These are phyloP conservation scores for Colletotrichum sp. DNA, from an alignment of 2,329 filamentous ascomycete genomes.

Conservation along the genomic window DNA sequence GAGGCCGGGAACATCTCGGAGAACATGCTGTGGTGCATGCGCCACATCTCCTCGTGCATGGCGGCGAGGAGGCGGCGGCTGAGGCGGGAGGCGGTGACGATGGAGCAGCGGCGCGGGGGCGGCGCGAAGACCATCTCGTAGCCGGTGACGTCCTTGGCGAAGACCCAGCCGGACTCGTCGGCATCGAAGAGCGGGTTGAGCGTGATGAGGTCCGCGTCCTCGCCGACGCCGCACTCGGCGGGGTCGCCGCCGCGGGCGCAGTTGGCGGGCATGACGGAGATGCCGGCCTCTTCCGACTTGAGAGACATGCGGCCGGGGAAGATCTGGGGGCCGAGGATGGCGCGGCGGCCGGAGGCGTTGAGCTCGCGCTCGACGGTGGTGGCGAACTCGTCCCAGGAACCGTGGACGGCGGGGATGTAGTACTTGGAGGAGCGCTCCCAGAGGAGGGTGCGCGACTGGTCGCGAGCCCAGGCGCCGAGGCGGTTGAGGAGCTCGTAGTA, in stretches of 20 bases:
- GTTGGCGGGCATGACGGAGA: constrained; percentile 57
- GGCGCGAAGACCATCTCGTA: constrained; percentile 59
- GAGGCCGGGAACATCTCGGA: constrained; percentile 80
- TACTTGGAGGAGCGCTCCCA: constrained; percentile 82
- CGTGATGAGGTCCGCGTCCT: constrained; percentile 78
- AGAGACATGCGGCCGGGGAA: constrained; percentile 54
- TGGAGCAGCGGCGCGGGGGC: constrained; percentile 72
- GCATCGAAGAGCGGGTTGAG: constrained; percentile 80
- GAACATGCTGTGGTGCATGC: constrained; percentile 74
- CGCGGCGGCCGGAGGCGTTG: constrained; percentile 49
- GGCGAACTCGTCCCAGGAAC: constrained; percentile 74
- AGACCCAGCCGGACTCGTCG: constrained; percentile 74
- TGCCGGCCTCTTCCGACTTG: constrained; percentile 55
- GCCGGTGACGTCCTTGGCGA: constrained; percentile 72
- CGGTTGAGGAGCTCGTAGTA: constrained; percentile 77
- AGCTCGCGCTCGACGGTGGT: constrained; percentile 68
- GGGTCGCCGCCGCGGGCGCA: constrained; percentile 59
- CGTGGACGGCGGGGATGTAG: constrained; percentile 75
- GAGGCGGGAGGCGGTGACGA: constrained; percentile 74
- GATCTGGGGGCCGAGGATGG: constrained; percentile 72
- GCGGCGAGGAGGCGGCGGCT: constrained; percentile 68
- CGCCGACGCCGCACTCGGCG: constrained; percentile 67
- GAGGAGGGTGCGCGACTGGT: constrained; percentile 72
- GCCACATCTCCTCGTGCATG: constrained; percentile 78
- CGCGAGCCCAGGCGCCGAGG: constrained; percentile 67